phyloP scores from a whole-genome alignment of 768 basidiomycete genomes.

The Leucosporidium yakuticum region DNA sequence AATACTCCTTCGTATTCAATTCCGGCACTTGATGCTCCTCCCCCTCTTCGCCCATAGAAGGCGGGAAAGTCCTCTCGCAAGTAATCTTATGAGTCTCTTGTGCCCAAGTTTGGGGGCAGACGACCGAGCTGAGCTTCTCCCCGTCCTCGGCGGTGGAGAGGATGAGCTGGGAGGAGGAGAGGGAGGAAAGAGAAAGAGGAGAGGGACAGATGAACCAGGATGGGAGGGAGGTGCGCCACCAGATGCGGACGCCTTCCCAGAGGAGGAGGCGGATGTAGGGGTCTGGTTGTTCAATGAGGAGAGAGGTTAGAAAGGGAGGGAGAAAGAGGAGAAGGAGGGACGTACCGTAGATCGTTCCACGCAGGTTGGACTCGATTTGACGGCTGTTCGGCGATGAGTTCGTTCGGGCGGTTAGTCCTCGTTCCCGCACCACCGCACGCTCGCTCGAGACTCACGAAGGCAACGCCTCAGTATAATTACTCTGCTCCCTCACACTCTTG shows the following conservation, averaged over 20 bases:
- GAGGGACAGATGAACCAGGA: constrained; percentile 65
- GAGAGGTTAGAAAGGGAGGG: not conserved
- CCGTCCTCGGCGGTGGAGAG: constrained; percentile 7
- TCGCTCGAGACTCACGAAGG: constrained; percentile 54
- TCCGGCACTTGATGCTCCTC: constrained; percentile 10
- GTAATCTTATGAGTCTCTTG: constrained; percentile 30
- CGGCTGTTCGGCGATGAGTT: constrained; percentile 52
- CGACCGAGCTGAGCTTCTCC: constrained; percentile 1
- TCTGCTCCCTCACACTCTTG: constrained; percentile 67
- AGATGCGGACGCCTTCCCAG: constrained; percentile 69
- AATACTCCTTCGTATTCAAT: constrained; percentile 66
- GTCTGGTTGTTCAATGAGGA: no score
- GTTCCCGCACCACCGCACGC: no score
- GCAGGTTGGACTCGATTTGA: constrained; percentile 26
- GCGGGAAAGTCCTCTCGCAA: constrained; percentile 32
- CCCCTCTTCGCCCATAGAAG: not conserved
- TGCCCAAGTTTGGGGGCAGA: constrained; percentile 36
- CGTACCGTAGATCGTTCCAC: constrained; percentile 35
- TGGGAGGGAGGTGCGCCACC: constrained; percentile 58
- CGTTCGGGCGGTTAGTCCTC: no score
- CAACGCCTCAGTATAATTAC: constrained; percentile 73
- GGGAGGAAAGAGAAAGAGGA: constrained; percentile 31
- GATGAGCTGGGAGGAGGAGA: constrained; percentile 21
- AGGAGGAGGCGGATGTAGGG: constrained; percentile 67
- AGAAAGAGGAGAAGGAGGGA: constrained; percentile 64